Evolutionary conservation across 1,284 basidiomycete species (phyloP).

Genomic region (Puccinia polysora): DNA sequence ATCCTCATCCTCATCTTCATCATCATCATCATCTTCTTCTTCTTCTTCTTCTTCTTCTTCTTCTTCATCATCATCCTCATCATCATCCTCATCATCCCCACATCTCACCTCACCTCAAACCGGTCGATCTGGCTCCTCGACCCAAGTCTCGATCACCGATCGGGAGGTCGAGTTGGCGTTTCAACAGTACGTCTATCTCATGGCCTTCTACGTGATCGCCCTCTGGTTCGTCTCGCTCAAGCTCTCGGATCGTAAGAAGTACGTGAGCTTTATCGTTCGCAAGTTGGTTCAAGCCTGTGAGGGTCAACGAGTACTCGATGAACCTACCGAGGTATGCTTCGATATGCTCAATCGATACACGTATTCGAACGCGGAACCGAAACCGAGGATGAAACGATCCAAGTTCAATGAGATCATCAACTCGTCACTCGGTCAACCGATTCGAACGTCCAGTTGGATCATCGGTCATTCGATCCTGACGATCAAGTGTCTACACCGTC

Average conservation of each 20-base stretch:
- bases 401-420: constrained; percentile 58
- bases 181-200: constrained; percentile 53
- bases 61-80: no score
- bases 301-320: constrained; percentile 69
- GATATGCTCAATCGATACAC: constrained; percentile 96
- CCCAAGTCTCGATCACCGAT: constrained; percentile 6
- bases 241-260: constrained; percentile 73
- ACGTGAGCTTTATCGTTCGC: constrained; percentile 80
- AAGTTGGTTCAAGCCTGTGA: constrained; percentile 85
- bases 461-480: constrained; percentile 82
- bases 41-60: no score
- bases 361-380: constrained; percentile 87
- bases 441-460: constrained; percentile 74
- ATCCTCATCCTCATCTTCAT: no score
- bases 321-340: constrained; percentile 91
- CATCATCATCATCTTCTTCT: no score
- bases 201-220: constrained; percentile 63
- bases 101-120: constrained; percentile 49
- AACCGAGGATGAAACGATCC: constrained; percentile 71
- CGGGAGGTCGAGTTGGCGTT: constrained; percentile 46
- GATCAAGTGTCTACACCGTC: constrained; percentile 66
- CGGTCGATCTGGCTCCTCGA: constrained; percentile 45
- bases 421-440: constrained; percentile 51
- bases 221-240: constrained; percentile 90
- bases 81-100: no score